Evolutionary conservation across 1,139 yeast genomes (phyloP), one percentile per base, ranked within the genome.

Genomic region (Arxiozyma heterogenica): DNA sequence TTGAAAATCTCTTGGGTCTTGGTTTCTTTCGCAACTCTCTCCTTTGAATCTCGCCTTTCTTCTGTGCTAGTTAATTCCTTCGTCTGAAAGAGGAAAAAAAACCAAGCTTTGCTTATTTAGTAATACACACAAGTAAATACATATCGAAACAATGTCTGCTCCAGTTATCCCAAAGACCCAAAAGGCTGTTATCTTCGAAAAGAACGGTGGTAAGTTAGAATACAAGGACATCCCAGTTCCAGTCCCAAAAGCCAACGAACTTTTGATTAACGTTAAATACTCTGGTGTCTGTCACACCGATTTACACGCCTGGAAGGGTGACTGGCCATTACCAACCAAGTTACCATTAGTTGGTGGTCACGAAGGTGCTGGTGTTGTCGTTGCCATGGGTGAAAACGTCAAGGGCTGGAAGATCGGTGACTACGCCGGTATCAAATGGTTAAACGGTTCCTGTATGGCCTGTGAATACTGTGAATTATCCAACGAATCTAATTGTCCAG

Each of bases 361-460:
- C 75, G 94, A 86, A 73, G 93, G 93, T 73, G 90, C 91, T 43
- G 94, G 94, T 72, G 80, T 81, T 43, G 93, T 86, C 59, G 91
- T 84, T 56, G 89, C 78, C 61, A 80, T 75, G 67, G 94, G 93
- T 66, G 74, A 74, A 47, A 76, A 80, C 61, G 94, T 85, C 61
- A 77, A 73, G 63, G 83, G 84, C 68, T 84, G 86, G 75, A 78
- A 84, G 67, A 70, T 84, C 64, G 94, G 94, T 65, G 93, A 86
- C 69, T 75, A 70, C 53, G 94, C 93, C 56, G 94, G 93, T 68
- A 75, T 85, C 67, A 85, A 86, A 71, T 78, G 81, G 81, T 73
- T 84, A 70, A 83, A 84, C 71, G 82, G 85, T 60, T 82, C 90
- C 51, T 86, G 94, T 74, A 73, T 81, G 74, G 65, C 78, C 54